Base-by-base conservation (phyloP, 2,329 filamentous ascomycete species). In the Sphaerulina vaccinii region DNA sequence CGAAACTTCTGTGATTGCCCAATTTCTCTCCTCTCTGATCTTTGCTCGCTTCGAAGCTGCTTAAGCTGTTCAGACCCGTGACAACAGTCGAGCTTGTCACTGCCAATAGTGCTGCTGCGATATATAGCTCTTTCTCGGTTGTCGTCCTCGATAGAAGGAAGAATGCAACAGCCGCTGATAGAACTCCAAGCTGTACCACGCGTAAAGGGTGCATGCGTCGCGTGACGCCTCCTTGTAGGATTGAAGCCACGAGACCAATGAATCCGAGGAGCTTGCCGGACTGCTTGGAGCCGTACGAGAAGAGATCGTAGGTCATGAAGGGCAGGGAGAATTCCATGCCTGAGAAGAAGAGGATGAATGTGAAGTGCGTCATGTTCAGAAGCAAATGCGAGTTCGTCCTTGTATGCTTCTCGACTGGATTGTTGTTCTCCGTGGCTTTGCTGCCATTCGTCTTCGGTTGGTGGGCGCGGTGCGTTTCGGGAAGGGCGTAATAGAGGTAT, bases 251-350 rank as follows among this genome's bases (percentile, higher is more conserved):
- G 2, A 99, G 81, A 0, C 93, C 93, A 64, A 99, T 88, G 70
- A 88, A 93, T 5, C 93, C 92, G 1, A 99, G 83, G 2, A 99
- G 78, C 9, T 85, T 83, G 13, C 93, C 93, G 59, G 95, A 95
- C 46, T 89, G 81, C 37, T 84, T 81, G 1, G 90, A 86, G 9
- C 79, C 82, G 68, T 93, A 95, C 7, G 81, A 81, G 70, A 97
- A 97, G 38, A 99, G 81, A 47, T 96, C 92, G 64, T 93, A 95
- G 0, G 92, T 97, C 83, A 99, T 91, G 70, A 99, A 99, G 0
- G 93, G 91, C 2, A 99, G 80, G 1, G 90, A 96, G 71, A 96
- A 97, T 69, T 99, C 93, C 87, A 99, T 92, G 55, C 93, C 93
- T 2, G 90, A 96, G 73, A 99, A 99, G 73, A 96, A 96, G 10